These are phyloP conservation scores for Phalaenopsis aphrodite DNA, from an alignment of 106 monocot species.

Conservation along the genomic window DNA sequence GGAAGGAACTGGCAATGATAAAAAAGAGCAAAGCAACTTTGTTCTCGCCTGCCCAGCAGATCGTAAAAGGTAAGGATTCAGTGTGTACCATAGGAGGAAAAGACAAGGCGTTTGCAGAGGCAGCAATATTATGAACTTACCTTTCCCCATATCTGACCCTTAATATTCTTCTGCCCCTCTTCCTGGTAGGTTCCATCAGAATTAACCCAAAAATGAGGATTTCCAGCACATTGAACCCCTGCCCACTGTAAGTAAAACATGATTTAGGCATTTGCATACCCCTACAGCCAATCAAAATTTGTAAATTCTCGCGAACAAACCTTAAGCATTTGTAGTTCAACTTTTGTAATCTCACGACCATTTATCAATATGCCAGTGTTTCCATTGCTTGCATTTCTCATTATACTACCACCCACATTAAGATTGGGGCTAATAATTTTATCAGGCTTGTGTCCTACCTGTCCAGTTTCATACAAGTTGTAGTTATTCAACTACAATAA, in stretches of 20 bases:
- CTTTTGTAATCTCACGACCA: conserved; percentile 81
- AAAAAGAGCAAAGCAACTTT: conserved; percentile 74
- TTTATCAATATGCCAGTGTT: conserved; percentile 85
- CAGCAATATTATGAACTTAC: conserved; percentile 15
- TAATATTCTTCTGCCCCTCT: conserved; percentile 86
- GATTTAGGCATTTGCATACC: neutral
- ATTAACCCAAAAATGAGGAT: conserved; percentile 97
- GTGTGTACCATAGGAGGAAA: neutral
- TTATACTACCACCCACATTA: conserved; percentile 64
- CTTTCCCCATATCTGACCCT: conserved; percentile 81
- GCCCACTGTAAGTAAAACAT: conserved; percentile 46
- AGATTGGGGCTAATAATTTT: conserved; percentile 77
- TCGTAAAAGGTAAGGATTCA: neutral
- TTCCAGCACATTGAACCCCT: conserved; percentile 91
- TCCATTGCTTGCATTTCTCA: conserved; percentile 86
- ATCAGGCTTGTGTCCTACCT: conserved; percentile 88
- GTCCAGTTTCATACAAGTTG: conserved; percentile 14
- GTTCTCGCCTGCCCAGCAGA: conserved; percentile 47
- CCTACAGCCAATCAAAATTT: neutral
- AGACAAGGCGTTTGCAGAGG: neutral
- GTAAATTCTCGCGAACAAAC: conserved; percentile 19
- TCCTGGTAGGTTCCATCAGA: conserved; percentile 97
- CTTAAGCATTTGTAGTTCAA: conserved; percentile 86
- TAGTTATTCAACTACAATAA: neutral
- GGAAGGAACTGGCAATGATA: conserved; percentile 72